Conservation (phyloP, 192 early-diverging fungal species). For the Gamsiella multidivaricata region DNA sequence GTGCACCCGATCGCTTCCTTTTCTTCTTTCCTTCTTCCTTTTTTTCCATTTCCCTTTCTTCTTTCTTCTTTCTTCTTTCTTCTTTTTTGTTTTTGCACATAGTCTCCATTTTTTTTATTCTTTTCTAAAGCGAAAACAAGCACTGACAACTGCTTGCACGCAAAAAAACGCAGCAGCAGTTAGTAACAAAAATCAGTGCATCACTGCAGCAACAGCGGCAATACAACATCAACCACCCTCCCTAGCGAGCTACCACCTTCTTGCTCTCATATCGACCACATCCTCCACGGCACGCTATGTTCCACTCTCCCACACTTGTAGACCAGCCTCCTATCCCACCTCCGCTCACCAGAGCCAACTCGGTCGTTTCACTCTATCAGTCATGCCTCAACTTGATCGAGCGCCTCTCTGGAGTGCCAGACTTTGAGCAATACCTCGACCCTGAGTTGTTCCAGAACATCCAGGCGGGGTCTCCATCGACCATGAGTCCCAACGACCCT, state of each 20-base stretch:
- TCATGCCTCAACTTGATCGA: slow-evolving; percentile 76
- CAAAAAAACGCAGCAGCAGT: no score
- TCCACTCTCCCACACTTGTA: slow-evolving; percentile 12
- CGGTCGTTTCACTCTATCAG: slow-evolving; percentile 73
- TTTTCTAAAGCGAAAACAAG: no score
- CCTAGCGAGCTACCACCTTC: neutral
- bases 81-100: neutral
- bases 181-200: no score
- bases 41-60: neutral
- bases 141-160: no score
- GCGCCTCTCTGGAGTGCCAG: slow-evolving; percentile 75
- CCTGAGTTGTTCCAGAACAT: slow-evolving; percentile 55
- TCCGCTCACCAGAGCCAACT: slow-evolving; percentile 32
- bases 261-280: no score
- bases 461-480: slow-evolving; percentile 30
- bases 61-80: neutral
- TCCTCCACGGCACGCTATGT: slow-evolving; percentile 21
- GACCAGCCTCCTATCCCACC: slow-evolving; percentile 27
- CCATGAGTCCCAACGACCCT: slow-evolving; percentile 61
- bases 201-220: no score
- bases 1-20: neutral
- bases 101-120: neutral
- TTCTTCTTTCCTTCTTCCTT: slow-evolving; percentile 6
- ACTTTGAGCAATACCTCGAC: slow-evolving; percentile 73
- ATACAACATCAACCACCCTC: no score